These are phyloP conservation scores for Lactarius sanguifluus DNA, from an alignment of 768 basidiomycete species.

Conservation along the genomic window DNA sequence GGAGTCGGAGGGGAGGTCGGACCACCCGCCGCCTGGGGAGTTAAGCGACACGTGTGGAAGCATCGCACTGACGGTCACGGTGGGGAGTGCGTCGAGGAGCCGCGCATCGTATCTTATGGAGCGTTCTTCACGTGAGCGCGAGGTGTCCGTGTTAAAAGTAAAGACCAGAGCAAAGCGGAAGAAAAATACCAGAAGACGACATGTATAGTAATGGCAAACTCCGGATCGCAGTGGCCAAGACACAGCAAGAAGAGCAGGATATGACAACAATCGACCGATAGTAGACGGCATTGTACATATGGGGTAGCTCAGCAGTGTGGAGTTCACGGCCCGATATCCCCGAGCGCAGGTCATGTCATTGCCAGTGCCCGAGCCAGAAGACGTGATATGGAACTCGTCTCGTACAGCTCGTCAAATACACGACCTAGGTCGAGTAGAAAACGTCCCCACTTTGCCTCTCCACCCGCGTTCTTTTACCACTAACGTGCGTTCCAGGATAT, in stretches of 20 bases:
- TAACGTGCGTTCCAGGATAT: constrained; percentile 57
- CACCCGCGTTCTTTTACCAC: background rate
- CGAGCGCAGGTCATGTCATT: background rate
- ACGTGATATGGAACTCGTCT: constrained; percentile 81
- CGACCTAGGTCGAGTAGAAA: constrained; percentile 77
- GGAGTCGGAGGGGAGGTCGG: constrained; percentile 78
- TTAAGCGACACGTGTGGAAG: constrained; percentile 33
- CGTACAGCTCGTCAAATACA: constrained; percentile 80
- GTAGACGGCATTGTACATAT: too few species aligned
- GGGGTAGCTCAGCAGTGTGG: too few species aligned
- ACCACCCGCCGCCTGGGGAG: constrained; percentile 74
- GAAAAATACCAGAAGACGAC: background rate
- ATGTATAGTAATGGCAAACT: background rate
- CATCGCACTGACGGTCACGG: background rate
- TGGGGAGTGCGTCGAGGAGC: constrained; percentile 57
- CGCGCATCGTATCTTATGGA: constrained; percentile 74
- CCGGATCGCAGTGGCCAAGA: background rate
- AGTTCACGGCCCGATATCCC: background rate
- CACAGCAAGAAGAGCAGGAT: background rate
- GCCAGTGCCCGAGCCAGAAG: constrained; percentile 31
- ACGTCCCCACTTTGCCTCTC: constrained; percentile 43
- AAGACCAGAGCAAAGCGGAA: constrained; percentile 29
- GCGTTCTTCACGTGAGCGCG: background rate
- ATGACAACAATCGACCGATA: background rate
- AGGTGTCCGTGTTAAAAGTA: background rate